A percentile compares a stretch with the other conserved stretches of the same genome.
These are phyloP conservation scores for Leishmania gerbilli DNA, from an alignment of 208 protist genomes.

Conservation along the genomic window DNA sequence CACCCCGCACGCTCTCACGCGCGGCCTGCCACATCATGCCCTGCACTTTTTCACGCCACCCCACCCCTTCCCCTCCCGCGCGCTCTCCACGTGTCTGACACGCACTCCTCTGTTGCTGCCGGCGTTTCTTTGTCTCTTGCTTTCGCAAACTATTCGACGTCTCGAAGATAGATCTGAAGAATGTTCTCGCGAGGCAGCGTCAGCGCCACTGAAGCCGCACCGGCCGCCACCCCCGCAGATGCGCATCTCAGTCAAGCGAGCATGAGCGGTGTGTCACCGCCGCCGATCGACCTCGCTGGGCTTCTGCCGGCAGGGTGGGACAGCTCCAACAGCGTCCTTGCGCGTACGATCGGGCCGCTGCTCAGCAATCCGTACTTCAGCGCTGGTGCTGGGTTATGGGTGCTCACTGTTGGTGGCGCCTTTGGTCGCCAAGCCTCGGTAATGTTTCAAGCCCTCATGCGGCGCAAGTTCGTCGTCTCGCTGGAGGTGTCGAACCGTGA, in stretches of 20 bases:
- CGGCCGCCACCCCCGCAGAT: not conserved
- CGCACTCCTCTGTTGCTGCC: not conserved
- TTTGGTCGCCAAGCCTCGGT: conserved; percentile 44
- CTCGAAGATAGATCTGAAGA: conserved; percentile 13
- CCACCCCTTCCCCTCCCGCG: not conserved
- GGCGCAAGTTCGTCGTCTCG: conserved; percentile 77
- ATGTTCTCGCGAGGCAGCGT: conserved; percentile 2
- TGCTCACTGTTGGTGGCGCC: conserved; percentile 74
- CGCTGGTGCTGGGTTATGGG: conserved; percentile 85
- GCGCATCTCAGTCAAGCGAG: not conserved
- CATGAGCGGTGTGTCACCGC: not conserved
- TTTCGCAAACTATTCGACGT: conserved; percentile 7
- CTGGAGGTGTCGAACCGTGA: conserved; percentile 87
- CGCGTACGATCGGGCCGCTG: conserved; percentile 40
- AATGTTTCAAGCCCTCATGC: conserved; percentile 43
- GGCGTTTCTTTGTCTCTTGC: conserved; percentile 1
- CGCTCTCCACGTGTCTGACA: not conserved
- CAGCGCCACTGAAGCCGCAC: conserved; percentile 4
- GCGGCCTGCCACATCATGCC: not conserved
- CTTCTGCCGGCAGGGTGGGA: conserved; percentile 67
- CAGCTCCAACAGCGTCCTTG: conserved; percentile 42
- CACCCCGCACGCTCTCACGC: not conserved
- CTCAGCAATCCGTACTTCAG: conserved; percentile 89
- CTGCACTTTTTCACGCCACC: not conserved
- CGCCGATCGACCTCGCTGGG: conserved; percentile 53